Evolutionary conservation across 176 grass and related monocot species (phyloP), one percentile per base, ranked within the genome.

Genomic region (Oryza rufipogon): DNA sequence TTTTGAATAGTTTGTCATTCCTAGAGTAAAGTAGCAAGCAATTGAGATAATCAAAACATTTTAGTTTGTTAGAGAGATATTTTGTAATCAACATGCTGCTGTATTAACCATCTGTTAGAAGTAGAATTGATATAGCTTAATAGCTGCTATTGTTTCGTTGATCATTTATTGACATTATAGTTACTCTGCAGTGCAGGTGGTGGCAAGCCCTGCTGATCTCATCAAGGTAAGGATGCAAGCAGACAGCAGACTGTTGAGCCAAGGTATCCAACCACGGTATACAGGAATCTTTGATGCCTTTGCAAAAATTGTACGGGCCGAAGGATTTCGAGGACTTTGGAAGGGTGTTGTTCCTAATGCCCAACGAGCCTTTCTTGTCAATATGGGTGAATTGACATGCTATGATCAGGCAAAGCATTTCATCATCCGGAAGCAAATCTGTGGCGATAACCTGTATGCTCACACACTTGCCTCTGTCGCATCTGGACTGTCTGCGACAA

Each of bases 151-250:
- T 19, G 38, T 80, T 80, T 84, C 2, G 22, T 42, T 65, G 48
- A 36, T 44, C 4, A 46, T 77, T 64, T 28, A 51, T 77, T 64
- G 9, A 78, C 75, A 70, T 74, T 51, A 58, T 48, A 73, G 12
- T 44, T 84, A 84, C 48, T 86, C 33, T 32, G 60, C 77, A 87
- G 81, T 87, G 86, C 77, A 97, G 94, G 84, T 97, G 38, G 42
- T 94, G 74, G 60, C 92, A 22, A 97, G 92, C 81, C 94, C 94
- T 49, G 90, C 92, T 36, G 94, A 97, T 80, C 90, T 97, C 39
- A 92, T 94, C 20, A 97, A 97, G 90, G 81, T 97, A 17, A 87
- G 94, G 86, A 97, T 94, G 92, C 94, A 97, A 89, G 94, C 92
- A 65, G 90, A 97, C 65, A 65, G 92, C 44, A 89, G 71, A 69